Conservation (phyloP, 495 filamentous ascomycete species). For the Eremomyces bilateralis region DNA sequence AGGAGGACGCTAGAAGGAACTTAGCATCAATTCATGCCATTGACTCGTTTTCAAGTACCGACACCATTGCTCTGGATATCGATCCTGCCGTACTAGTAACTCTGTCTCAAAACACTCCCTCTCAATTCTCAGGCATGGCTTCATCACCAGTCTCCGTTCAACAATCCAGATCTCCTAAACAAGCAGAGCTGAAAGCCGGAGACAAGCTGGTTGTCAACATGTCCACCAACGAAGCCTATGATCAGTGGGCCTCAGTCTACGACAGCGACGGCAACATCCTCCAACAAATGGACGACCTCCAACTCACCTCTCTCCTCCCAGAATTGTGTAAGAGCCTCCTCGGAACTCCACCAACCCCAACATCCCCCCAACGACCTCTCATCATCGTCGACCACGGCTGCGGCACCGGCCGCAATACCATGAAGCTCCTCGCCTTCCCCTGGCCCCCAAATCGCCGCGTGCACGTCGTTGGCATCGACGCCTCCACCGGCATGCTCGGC, state of each 20-base stretch:
- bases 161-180: too few relatives aligned
- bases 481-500: conserved; percentile 29
- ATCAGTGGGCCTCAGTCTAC: conserved; percentile 33
- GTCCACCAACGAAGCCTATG: conserved; percentile 22
- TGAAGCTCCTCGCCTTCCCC: conserved; percentile 25
- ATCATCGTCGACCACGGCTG: conserved; percentile 39
- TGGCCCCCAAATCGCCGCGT: conserved; percentile 8
- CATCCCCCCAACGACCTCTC: conserved; percentile 8
- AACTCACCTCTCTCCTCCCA: conserved; percentile 33
- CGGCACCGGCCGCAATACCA: conserved; percentile 48
- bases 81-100: too few relatives aligned
- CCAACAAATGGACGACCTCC: conserved; percentile 41
- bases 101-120: too few relatives aligned
- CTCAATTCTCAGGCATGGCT: too few relatives aligned
- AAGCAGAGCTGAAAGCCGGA: too few relatives aligned
- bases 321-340: too few relatives aligned
- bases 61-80: too few relatives aligned
- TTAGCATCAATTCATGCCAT: too few relatives aligned
- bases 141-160: too few relatives aligned
- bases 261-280: conserved; percentile 57
- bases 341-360: conserved; percentile 7
- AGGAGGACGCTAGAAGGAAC: too few relatives aligned
- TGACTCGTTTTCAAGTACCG: too few relatives aligned
- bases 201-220: conserved; percentile 15
- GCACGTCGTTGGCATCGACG: conserved; percentile 27